Conservation (phyloP, 1,284 basidiomycete genomes). For the Microbotryum intermedium region DNA sequence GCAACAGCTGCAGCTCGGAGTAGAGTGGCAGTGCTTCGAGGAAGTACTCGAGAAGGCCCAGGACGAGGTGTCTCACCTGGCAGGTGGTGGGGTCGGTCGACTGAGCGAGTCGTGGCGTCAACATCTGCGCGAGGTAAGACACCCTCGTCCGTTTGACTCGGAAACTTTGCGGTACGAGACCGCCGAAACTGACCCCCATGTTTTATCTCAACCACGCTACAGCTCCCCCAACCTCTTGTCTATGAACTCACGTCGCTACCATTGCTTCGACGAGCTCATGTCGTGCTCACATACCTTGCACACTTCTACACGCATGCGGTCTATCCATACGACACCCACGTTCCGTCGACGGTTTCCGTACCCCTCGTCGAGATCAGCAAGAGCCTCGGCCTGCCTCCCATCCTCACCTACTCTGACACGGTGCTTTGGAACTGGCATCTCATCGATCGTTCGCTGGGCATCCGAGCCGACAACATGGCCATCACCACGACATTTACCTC, state of each 20-base stretch:
- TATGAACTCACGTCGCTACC: slow-evolving; percentile 36
- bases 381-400: slow-evolving; percentile 73
- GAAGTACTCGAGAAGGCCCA: slow-evolving; percentile 47
- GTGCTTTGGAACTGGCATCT: slow-evolving; percentile 82
- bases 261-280: slow-evolving; percentile 68
- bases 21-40: slow-evolving; percentile 38
- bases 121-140: slow-evolving; percentile 43
- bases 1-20: slow-evolving; percentile 61
- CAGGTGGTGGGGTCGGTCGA: slow-evolving; percentile 43
- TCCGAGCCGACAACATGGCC: slow-evolving; percentile 47
- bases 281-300: slow-evolving; percentile 72
- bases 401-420: slow-evolving; percentile 86
- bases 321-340: slow-evolving; percentile 46
- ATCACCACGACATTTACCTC: slow-evolving; percentile 68
- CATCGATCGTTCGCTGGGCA: slow-evolving; percentile 33
- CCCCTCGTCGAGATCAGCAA: slow-evolving; percentile 69
- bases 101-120: slow-evolving; percentile 49
- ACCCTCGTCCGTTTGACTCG: neutral
- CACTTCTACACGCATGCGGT: slow-evolving; percentile 82
- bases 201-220: neutral
- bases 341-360: slow-evolving; percentile 65
- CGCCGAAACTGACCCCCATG: neutral
- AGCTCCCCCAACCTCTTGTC: slow-evolving; percentile 19
- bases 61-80: slow-evolving; percentile 25
- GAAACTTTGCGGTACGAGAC: neutral